Conservation (phyloP, 2,329 filamentous ascomycete species). For the Eurotiales sp. region DNA sequence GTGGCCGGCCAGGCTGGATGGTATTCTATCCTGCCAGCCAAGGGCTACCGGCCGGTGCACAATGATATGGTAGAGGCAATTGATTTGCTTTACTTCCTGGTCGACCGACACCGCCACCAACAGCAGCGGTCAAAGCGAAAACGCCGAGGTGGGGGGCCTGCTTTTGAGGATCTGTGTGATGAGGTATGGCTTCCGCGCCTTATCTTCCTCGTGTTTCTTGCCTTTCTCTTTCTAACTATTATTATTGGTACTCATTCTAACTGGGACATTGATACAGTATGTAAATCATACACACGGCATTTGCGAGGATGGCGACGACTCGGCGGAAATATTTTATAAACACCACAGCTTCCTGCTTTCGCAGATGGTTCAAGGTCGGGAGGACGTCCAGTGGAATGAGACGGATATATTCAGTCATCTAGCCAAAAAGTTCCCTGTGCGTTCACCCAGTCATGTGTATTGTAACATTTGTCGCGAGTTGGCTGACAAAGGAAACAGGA, state of each 20-base stretch:
- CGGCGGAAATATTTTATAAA: constrained; percentile 44
- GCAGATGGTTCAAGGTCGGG: constrained; percentile 45
- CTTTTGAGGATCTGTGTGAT: constrained; percentile 37
- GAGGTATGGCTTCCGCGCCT: constrained; percentile 31
- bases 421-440: constrained; percentile 40
- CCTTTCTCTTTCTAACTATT: neutral
- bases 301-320: constrained; percentile 43
- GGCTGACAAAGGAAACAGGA: constrained; percentile 22
- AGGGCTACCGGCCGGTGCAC: constrained; percentile 51
- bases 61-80: constrained; percentile 58
- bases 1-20: constrained; percentile 60
- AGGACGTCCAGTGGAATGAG: constrained; percentile 43
- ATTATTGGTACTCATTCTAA: neutral
- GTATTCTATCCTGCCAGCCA: constrained; percentile 55
- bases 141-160: constrained; percentile 31
- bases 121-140: constrained; percentile 24
- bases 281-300: constrained; percentile 39
- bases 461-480: neutral
- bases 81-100: constrained; percentile 57
- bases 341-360: constrained; percentile 45
- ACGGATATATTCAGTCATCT: constrained; percentile 44
- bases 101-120: constrained; percentile 51
- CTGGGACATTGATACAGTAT: constrained; percentile 27
- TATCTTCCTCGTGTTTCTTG: no score
- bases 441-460: constrained; percentile 4